Evolutionary conservation across 345 rosid genomes (phyloP), one percentile per base, ranked within the genome.

Genomic region (Balakata baccata): DNA sequence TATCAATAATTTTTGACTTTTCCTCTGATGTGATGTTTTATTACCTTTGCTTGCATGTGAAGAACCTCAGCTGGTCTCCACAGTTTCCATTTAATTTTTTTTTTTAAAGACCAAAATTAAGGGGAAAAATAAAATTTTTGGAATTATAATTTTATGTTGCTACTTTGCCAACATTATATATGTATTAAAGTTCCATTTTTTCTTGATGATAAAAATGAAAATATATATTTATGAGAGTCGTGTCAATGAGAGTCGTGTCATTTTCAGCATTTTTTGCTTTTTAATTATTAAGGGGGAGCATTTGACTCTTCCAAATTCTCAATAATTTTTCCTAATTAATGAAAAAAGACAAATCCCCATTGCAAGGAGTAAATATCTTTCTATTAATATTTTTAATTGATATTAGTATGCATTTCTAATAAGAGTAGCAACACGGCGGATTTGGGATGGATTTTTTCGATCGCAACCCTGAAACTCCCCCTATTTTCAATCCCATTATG

Each of bases 301-400:
- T 46, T 46, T 66, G 54, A 39, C 16, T 18, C 34, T 9, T 66
- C 51, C 9, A 46, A 29, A 1, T 29, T 29, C 20, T 13, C 37
- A 66, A 66, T 14, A 22, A 22, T 6, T 45, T 45, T 66, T 22
- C 38, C 54, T 46, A 20, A 46, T 66, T 47, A 46, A 66, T 46
- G 66, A 62, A 66, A 46, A 29, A n/a, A 46, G 69, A 66, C 54
- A 66, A 66, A 11, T 66, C 17, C 17, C 29, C 38, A 46, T 22
- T 20, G 29, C 25, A 7, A 2, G 9, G 7, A 56, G 8, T 17
- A 56, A n/a, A n/a, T n/a, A n/a, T n/a, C n/a, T n/a, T n/a, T n/a
- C n/a, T 18, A 56, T 43, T 43, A 43, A 43, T 43, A 9, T 0
- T 43, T 43, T n/a, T n/a, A n/a, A n/a, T n/a, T n/a, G n/a, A n/a